Percentiles rank a stretch among this genome's conserved stretches.
Conservation (phyloP, 164 flowering plant genomes). For the Magnolia kwangsiensis region DNA sequence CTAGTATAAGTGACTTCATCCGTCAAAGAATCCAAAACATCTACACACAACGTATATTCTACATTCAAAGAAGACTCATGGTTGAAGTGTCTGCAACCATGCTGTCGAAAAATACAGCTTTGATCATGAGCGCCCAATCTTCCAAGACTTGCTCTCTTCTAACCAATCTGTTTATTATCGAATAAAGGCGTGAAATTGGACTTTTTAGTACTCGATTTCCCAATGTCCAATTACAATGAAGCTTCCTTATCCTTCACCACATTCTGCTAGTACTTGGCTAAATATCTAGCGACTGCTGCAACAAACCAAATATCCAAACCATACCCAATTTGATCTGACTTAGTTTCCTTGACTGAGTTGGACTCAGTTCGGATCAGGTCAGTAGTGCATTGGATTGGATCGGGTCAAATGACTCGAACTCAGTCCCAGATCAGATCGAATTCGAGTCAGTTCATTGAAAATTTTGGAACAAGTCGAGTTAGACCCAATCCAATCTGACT, state of each 20-base stretch:
- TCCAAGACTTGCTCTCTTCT: not conserved
- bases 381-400: too few species aligned
- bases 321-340: too few species aligned
- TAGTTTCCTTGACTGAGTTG: too few species aligned
- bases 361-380: too few species aligned
- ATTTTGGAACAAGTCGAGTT: too few species aligned
- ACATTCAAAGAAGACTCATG: conserved; percentile 19
- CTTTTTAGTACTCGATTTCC: conserved; percentile 19
- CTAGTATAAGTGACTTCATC: conserved; percentile 20
- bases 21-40: conserved; percentile 6
- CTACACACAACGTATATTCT: conserved; percentile 11
- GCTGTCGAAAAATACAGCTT: conserved; percentile 20
- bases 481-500: too few species aligned
- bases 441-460: too few species aligned
- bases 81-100: conserved; percentile 14
- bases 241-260: conserved; percentile 27
- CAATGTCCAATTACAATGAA: conserved; percentile 17
- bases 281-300: conserved; percentile 64
- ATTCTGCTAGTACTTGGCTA: conserved; percentile 51
- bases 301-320: conserved; percentile 65
- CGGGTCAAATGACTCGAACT: too few species aligned
- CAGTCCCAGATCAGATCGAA: too few species aligned
- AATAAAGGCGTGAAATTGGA: conserved; percentile 13
- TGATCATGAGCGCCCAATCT: conserved; percentile 3
- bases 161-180: not conserved